Conservation (phyloP, 192 early-diverging fungal genomes). For the Gonapodya prolifera region DNA sequence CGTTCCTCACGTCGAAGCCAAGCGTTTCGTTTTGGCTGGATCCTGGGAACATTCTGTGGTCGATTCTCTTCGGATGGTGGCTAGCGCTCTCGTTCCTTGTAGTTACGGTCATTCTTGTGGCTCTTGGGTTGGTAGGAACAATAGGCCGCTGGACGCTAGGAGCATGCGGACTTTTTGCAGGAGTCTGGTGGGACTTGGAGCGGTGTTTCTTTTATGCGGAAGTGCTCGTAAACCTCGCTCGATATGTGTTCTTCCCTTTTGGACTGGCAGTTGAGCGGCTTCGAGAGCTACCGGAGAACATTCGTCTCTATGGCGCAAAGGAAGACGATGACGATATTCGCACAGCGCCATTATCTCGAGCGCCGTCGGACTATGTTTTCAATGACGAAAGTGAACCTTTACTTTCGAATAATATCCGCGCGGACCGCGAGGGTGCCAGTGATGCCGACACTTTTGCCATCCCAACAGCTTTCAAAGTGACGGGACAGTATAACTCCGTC, state of each 20-base stretch:
- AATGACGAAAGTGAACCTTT: background rate
- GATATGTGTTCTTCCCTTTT: slow-evolving; percentile 95
- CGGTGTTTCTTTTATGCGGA: slow-evolving; percentile 14
- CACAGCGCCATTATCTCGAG: background rate
- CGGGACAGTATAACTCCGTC: no score
- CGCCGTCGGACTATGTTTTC: background rate
- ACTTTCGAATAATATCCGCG: background rate
- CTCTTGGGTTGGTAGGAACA: slow-evolving; percentile 21
- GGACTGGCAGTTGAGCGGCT: slow-evolving; percentile 74
- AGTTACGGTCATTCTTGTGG: slow-evolving; percentile 38
- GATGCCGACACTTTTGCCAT: background rate
- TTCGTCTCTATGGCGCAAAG: background rate
- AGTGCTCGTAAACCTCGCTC: slow-evolving; percentile 60
- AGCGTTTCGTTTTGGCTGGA: slow-evolving; percentile 42
- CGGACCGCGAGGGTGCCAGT: no score
- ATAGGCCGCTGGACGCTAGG: slow-evolving; percentile 7
- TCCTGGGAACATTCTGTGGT: slow-evolving; percentile 81
- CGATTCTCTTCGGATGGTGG: slow-evolving; percentile 84
- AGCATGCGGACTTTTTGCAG: slow-evolving; percentile 12
- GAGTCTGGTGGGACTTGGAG: background rate
- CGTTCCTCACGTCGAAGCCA: background rate
- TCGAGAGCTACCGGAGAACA: background rate
- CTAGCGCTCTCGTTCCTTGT: slow-evolving; percentile 52
- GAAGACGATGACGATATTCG: background rate
- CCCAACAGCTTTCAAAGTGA: background rate